These are phyloP conservation scores for Ampelocalamus luodianensis DNA, from an alignment of 176 grass and related monocot species.

Conservation along the genomic window DNA sequence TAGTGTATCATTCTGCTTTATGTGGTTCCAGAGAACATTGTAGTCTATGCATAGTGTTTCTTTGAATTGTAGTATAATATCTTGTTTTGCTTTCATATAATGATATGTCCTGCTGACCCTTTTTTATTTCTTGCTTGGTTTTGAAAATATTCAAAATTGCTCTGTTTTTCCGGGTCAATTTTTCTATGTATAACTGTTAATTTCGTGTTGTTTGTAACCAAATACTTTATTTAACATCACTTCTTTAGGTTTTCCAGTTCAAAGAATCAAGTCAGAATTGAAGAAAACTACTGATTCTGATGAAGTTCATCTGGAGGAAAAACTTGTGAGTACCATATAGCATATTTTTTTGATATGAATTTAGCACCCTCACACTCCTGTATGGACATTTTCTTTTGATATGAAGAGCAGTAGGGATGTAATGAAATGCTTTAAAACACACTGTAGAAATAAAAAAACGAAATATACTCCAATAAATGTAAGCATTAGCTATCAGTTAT, in stretches of 20 bases:
- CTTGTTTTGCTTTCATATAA: constrained; percentile 24
- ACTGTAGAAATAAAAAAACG: constrained; percentile 1
- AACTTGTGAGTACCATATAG: constrained; percentile 51
- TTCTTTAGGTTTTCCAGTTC: constrained; percentile 50
- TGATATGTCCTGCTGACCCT: not conserved
- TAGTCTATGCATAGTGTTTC: not conserved
- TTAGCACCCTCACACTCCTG: constrained; percentile 7
- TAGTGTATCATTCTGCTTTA: not conserved
- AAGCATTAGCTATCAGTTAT: constrained; percentile 9
- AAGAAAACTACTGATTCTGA: constrained; percentile 33
- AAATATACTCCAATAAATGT: constrained; percentile 10
- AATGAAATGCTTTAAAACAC: not conserved
- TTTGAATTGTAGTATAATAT: not conserved
- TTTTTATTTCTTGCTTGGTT: constrained; percentile 6
- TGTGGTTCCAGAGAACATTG: not conserved
- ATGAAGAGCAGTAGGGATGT: constrained; percentile 6
- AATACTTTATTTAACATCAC: constrained; percentile 35
- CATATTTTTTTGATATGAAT: constrained; percentile 9
- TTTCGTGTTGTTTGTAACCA: constrained; percentile 6
- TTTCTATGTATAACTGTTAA: constrained; percentile 6
- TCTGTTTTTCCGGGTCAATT: not conserved
- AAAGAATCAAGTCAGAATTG: constrained; percentile 36
- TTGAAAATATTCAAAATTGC: not conserved
- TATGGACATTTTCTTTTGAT: constrained; percentile 26
- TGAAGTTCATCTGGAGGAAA: constrained; percentile 39